These are phyloP conservation scores for Glycine soja DNA, from an alignment of 306 rosid genomes.

Conservation along the genomic window DNA sequence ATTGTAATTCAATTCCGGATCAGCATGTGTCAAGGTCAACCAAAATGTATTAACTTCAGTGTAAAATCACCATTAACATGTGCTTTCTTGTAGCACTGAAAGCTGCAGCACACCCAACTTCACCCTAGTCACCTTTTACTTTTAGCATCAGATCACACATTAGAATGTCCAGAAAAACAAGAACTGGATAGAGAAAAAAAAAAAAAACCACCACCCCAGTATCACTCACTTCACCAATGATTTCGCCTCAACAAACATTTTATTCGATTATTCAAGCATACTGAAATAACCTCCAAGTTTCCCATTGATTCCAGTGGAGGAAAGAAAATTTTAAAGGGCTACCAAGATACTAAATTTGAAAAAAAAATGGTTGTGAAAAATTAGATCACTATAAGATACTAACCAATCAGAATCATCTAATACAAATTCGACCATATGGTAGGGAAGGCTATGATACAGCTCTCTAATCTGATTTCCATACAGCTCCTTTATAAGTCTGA, in stretches of 20 bases:
- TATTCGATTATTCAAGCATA: conserved; percentile 20
- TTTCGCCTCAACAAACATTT: conserved; percentile 1
- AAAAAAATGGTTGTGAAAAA: conserved; percentile 8
- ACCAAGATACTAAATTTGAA: background rate
- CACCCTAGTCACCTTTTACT: conserved; percentile 5
- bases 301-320: background rate
- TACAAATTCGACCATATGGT: conserved; percentile 74
- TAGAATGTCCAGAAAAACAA: background rate
- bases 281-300: background rate
- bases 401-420: conserved; percentile 83
- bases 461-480: conserved; percentile 89
- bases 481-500: conserved; percentile 90
- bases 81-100: conserved; percentile 21
- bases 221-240: background rate
- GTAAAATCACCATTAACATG: background rate
- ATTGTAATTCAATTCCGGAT: background rate
- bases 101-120: conserved; percentile 12
- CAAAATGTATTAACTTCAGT: background rate
- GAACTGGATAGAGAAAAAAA: background rate
- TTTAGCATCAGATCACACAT: conserved; percentile 15
- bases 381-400: conserved; percentile 46
- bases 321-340: background rate
- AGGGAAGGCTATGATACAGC: conserved; percentile 86
- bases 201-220: background rate
- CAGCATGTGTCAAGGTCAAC: background rate